Evolutionary conservation across 257 asterid genomes (phyloP), one percentile per base, ranked within the genome.

Genomic region (Solanum bulbocastanum): DNA sequence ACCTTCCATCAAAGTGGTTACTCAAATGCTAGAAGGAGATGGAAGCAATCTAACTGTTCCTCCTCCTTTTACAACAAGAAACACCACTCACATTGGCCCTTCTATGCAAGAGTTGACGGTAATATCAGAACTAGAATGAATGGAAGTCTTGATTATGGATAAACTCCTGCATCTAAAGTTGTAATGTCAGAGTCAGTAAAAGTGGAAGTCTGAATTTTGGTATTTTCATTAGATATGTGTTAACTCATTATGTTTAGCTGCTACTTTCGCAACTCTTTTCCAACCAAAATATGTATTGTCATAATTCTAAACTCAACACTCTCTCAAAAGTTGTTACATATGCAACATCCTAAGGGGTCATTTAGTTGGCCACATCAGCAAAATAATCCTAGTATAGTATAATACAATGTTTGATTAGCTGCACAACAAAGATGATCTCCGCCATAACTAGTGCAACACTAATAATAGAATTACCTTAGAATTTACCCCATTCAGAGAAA

Each of bases 21-120:
- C 87, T 74, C 90, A 90, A 75, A 91, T 92, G 93, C 79, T 91
- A 75, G 91, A 92, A 89, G 91, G 90, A 87, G 87, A 87, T 72
- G 88, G 87, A 4, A 75, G 46, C 22, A 44, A 11, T 30, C 92
- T 89, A 23, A 35, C 88, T 23, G 44, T 88, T 46, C 91, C 94
- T 25, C 87, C 86, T 27, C 94, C 91, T 9, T 79, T 87, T 87
- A 87, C 89, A 23, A 35, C 86, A 25, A 87, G 86, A 44, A 84
- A 74, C 69, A 23, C 68, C 62, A 33, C 22, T 13, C n/a, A 49
- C 14, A 5, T 15, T 4, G 32, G 52, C 11, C 33, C 56, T 74
- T 74, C 52, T 37, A 37, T 0, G 0, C 18, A 36, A 75, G 83
- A 74, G 52, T 37, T 37, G 18, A 74, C 5, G 1, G 33, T 1